phyloP scores from a whole-genome alignment of 2,329 filamentous ascomycete genomes.

The Pseudogymnoascus destructans region DNA sequence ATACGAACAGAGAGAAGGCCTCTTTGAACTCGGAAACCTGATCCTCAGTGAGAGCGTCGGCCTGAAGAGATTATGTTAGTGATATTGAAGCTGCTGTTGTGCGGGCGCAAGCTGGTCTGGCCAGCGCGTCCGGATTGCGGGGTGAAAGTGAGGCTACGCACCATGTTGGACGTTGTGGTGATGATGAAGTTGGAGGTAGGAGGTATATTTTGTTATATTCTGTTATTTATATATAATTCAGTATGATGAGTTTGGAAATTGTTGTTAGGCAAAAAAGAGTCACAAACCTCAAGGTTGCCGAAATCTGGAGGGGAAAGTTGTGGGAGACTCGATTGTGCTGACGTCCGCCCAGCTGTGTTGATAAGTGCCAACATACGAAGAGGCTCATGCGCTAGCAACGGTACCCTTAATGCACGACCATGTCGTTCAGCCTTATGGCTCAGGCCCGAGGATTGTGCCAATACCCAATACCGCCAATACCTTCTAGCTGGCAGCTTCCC shows the following conservation, averaged over 20 bases:
- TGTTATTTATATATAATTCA: neutral
- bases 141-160: conserved; percentile 19
- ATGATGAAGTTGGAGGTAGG: neutral
- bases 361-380: conserved; percentile 6
- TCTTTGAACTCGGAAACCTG: conserved; percentile 99
- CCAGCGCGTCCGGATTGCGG: conserved; percentile 13
- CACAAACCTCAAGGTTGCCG: conserved; percentile 7
- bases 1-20: conserved; percentile 98
- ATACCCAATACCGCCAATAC: conserved; percentile 8
- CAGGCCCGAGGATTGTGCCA: conserved; percentile 4
- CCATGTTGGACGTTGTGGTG: conserved; percentile 17
- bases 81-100: conserved; percentile 17
- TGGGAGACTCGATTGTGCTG: conserved; percentile 8
- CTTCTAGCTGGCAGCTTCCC: neutral
- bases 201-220: conserved; percentile 1
- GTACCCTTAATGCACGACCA: conserved; percentile 5
- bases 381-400: conserved; percentile 4
- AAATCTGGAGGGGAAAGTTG: conserved; percentile 7
- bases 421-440: conserved; percentile 8
- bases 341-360: conserved; percentile 7
- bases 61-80: conserved; percentile 40
- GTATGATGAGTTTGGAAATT: neutral
- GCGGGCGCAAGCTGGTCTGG: conserved; percentile 11
- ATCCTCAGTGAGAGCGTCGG: conserved; percentile 97
- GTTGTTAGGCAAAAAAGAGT: neutral